Evolutionary conservation across 192 early-diverging fungal genomes (phyloP).

Genomic region (Haplosporangium gracile): DNA sequence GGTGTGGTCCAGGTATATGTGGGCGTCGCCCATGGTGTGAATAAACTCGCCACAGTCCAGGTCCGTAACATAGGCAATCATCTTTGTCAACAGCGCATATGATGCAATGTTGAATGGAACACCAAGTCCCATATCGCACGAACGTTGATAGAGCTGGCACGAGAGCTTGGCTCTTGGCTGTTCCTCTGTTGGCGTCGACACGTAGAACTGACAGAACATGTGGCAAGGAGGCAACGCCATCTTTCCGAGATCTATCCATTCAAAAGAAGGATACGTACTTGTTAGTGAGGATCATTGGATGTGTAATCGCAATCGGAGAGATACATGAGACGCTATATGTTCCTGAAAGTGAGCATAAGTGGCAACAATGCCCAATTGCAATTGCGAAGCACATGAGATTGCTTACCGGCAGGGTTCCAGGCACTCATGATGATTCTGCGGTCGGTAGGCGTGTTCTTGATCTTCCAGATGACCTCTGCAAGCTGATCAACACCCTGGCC

Average conservation of each 20-base stretch:
- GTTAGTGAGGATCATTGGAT: neutral
- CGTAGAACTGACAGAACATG: conserved; percentile 97
- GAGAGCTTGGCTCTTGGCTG: conserved; percentile 73
- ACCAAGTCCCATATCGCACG: conserved; percentile 95
- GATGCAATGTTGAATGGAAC: conserved; percentile 99
- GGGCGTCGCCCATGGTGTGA: conserved; percentile 96
- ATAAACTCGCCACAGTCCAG: conserved; percentile 87
- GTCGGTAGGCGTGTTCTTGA: conserved; percentile 88
- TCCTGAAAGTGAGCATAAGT: neutral
- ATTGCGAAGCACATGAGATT: neutral
- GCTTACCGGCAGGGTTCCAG: conserved; percentile 95
- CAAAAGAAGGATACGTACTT: neutral
- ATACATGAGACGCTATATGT: neutral
- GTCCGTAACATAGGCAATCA: conserved; percentile 92
- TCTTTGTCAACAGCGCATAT: conserved; percentile 90
- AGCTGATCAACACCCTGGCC: conserved; percentile 96
- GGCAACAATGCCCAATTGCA: too few relatives aligned
- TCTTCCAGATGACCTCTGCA: conserved; percentile 85
- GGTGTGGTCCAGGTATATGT: conserved; percentile 94
- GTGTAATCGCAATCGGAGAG: too few relatives aligned
- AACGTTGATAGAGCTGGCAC: conserved; percentile 96
- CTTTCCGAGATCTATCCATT: conserved; percentile 72
- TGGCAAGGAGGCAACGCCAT: conserved; percentile 99
- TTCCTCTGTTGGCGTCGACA: conserved; percentile 74
- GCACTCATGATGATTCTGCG: conserved; percentile 94